Evolutionary conservation across 495 filamentous ascomycete genomes (phyloP).

Genomic region (Pseudotulostoma volvatum): DNA sequence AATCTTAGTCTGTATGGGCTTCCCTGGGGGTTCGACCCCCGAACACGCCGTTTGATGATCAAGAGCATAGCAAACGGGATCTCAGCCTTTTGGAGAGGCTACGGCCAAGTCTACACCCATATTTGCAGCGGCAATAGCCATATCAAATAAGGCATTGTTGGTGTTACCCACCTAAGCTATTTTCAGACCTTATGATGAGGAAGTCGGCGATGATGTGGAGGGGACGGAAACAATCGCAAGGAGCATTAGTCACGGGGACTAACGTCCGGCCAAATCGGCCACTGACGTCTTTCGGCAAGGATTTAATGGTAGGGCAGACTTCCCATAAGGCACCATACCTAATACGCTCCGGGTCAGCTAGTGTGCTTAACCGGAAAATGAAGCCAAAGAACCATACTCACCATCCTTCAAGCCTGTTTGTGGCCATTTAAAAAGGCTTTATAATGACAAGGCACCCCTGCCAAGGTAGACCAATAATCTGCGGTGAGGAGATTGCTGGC

Average conservation of each 20-base stretch:
- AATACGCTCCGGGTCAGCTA: too few species aligned
- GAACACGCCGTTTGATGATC: constrained; percentile 46
- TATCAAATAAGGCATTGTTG: constrained; percentile 91
- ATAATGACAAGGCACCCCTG: too few species aligned
- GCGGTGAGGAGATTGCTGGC: too few species aligned
- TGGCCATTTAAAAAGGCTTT: too few species aligned
- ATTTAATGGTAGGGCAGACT: too few species aligned
- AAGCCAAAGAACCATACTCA: too few species aligned
- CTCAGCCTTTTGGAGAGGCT: constrained; percentile 65
- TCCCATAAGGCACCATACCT: too few species aligned
- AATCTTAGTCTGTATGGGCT: constrained; percentile 52
- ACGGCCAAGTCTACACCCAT: constrained; percentile 73
- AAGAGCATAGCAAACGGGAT: constrained; percentile 56
- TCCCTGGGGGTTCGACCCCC: constrained; percentile 39
- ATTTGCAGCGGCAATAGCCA: constrained; percentile 72
- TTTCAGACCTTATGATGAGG: constrained; percentile 77
- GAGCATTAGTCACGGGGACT: constrained; percentile 92
- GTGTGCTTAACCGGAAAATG: too few species aligned
- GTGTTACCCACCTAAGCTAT: constrained; percentile 94
- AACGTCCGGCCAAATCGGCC: constrained; percentile 57
- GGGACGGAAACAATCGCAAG: constrained; percentile 78
- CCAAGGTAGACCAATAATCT: too few species aligned
- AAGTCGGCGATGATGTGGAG: constrained; percentile 88
- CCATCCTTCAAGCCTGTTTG: too few species aligned
- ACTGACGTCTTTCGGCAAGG: too few species aligned